A percentile compares a stretch with the other conserved stretches of the same genome.
These are phyloP conservation scores for Collybia mongolica DNA, from an alignment of 768 basidiomycete genomes.

Conservation along the genomic window DNA sequence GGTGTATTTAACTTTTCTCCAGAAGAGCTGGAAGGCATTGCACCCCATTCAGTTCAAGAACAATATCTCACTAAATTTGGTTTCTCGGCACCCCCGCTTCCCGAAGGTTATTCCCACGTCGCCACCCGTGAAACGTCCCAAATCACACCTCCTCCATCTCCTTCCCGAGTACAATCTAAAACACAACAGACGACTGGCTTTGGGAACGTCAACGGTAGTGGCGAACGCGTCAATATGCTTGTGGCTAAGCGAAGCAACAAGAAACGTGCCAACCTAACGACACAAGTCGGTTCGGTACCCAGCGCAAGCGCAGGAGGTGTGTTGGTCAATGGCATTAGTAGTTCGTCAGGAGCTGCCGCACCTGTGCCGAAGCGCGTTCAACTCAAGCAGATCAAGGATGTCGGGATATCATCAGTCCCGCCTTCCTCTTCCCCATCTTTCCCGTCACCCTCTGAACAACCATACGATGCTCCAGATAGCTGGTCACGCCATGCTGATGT, in stretches of 20 bases:
- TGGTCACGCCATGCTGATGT: conserved; percentile 37
- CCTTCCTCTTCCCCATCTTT: conserved; percentile 34
- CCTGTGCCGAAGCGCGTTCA: conserved; percentile 36
- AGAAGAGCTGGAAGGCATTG: conserved; percentile 80
- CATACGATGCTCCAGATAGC: conserved; percentile 37
- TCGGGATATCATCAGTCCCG: conserved; percentile 16
- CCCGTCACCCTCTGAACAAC: conserved; percentile 49
- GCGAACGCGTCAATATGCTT: conserved; percentile 68
- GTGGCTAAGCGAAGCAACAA: conserved; percentile 73
- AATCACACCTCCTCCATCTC: conserved; percentile 52
- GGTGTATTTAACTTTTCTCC: conserved; percentile 83
- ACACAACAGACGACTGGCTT: conserved; percentile 14
- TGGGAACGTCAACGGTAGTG: conserved; percentile 34
- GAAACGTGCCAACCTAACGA: conserved; percentile 46
- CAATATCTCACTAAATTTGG: conserved; percentile 83
- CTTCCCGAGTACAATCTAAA: conserved; percentile 27
- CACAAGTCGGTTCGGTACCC: conserved; percentile 17
- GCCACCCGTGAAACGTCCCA: conserved; percentile 18
- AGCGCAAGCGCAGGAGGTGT: conserved; percentile 23
- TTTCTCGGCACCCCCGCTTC: conserved; percentile 65
- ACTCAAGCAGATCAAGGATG: conserved; percentile 28
- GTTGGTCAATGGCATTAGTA: conserved; percentile 14
- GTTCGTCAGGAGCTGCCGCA: conserved; percentile 18
- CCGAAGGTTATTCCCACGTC: conserved; percentile 68
- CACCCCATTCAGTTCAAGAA: conserved; percentile 68